Evolutionary conservation across 2,329 filamentous ascomycete species (phyloP).

Genomic region (Trichoderma arundinaceum): DNA sequence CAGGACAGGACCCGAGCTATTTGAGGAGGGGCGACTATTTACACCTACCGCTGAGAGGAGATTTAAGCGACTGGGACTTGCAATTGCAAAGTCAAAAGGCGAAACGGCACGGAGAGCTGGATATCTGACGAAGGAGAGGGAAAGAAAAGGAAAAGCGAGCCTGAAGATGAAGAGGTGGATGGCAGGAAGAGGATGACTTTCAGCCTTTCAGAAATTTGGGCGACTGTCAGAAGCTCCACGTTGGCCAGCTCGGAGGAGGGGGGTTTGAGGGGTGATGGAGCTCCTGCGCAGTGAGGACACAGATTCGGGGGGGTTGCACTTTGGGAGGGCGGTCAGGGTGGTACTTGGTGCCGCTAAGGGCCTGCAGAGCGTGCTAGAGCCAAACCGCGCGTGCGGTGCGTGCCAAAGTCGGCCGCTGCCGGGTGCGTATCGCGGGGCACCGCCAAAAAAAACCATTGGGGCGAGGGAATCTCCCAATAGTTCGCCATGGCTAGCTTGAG

Average conservation of each 20-base stretch:
- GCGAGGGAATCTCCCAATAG: constrained; percentile 7
- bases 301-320: constrained; percentile 23
- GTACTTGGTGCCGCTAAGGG: constrained; percentile 12
- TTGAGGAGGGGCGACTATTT: constrained; percentile 13
- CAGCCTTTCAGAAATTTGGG: constrained; percentile 37
- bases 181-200: constrained; percentile 32
- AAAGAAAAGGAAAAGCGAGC: constrained; percentile 24
- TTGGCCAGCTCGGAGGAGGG: constrained; percentile 29
- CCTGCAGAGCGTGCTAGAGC: constrained; percentile 16
- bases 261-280: constrained; percentile 26
- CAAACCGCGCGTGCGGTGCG: neutral
- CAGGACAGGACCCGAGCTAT: constrained; percentile 3
- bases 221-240: constrained; percentile 35
- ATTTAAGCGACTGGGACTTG: constrained; percentile 20
- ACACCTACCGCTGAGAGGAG: constrained; percentile 22
- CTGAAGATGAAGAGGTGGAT: constrained; percentile 29
- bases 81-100: constrained; percentile 27
- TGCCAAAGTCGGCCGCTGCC: constrained; percentile 4
- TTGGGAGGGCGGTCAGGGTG: constrained; percentile 30
- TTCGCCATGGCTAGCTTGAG: constrained; percentile 14
- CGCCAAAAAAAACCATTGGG: constrained; percentile 28
- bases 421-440: constrained; percentile 9
- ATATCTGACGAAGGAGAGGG: constrained; percentile 28
- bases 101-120: constrained; percentile 11
- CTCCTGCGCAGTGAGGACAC: constrained; percentile 8